phyloP scores from a whole-genome alignment of 73 alveolate species.

The Paramecium sexaurelia region DNA sequence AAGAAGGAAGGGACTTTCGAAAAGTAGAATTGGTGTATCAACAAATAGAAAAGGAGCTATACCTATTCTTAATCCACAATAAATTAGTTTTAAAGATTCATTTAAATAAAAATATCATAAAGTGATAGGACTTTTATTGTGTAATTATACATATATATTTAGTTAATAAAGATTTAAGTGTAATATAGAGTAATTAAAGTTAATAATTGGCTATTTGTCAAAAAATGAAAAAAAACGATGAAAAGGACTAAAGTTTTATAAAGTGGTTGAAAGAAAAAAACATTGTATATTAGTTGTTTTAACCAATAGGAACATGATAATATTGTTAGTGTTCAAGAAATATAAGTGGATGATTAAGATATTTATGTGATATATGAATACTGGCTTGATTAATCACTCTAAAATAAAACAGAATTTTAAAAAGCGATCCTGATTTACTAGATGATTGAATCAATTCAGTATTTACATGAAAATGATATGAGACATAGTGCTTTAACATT shows the following conservation, averaged over 20 bases:
- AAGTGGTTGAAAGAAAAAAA: slow-evolving; percentile 8
- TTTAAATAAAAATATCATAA: slow-evolving; percentile 16
- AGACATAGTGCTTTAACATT: background rate
- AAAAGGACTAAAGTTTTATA: background rate
- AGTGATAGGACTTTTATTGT: slow-evolving; percentile 1
- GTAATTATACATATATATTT: background rate
- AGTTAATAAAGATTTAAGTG: background rate
- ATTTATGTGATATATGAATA: background rate
- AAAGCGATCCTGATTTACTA: background rate
- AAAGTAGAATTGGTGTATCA: background rate
- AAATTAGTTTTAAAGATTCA: background rate
- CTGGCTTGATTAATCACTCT: background rate
- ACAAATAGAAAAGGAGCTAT: background rate
- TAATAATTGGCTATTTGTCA: background rate
- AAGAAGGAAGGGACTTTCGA: background rate
- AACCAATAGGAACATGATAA: background rate
- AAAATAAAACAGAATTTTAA: background rate
- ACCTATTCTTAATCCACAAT: background rate
- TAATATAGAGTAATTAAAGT: background rate
- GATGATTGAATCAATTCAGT: background rate
- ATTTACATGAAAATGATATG: background rate
- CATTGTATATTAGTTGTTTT: background rate
- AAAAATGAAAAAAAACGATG: background rate
- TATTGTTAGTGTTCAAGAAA: background rate
- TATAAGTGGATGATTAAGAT: background rate